Base-by-base conservation (phyloP, 257 asterid genomes). In the Gentiana macrophylla region DNA sequence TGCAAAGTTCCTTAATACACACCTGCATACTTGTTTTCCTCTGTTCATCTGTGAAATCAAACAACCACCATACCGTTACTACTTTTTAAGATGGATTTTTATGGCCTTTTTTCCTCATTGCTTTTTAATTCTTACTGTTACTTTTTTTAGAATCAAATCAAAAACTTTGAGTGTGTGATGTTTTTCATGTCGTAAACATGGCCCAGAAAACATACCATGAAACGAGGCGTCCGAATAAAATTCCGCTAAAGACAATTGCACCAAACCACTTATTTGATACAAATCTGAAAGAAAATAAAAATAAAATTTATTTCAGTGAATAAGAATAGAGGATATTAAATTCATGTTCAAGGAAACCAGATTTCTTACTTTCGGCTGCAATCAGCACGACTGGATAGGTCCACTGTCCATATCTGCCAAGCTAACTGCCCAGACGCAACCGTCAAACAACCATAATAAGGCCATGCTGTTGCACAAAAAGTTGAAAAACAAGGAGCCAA, bases 231-330 rank as follows among this genome's bases (percentile, higher is more conserved):
- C 70, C 70, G 7, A 45, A 12, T 4, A 89, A 68, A 63, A 86
- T 72, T 59, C 93, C 95, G 32, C 93, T 60, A 79, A 81, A 84
- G 71, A 89, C 68, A 61, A 84, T 71, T 33, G 86, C 93, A n/a
- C 97, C 97, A 72, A 86, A 89, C 95, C 93, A 86, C 77, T 81
- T 86, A 64, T 86, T 89, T 76, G 97, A 86, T 50, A 80, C 84
- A 71, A 89, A 89, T 66, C 95, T 89, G 71, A 46, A 61, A 15
- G 45, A 24, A 46, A 51, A 53, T 63, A 12, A 52, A 33, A 45
- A 32, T 61, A 49, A 8, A 49, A 32, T 33, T 53, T 24, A 52
- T 33, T n/a, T 8, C 34, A 32, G 36, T 15, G 49, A 53, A 1
- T 34, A 35, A 43, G 11, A 32, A 36, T 5, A 24, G 3, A 12